Base-by-base conservation (phyloP, 805 yeast genomes). In the Hyphopichia homilentoma region DNA sequence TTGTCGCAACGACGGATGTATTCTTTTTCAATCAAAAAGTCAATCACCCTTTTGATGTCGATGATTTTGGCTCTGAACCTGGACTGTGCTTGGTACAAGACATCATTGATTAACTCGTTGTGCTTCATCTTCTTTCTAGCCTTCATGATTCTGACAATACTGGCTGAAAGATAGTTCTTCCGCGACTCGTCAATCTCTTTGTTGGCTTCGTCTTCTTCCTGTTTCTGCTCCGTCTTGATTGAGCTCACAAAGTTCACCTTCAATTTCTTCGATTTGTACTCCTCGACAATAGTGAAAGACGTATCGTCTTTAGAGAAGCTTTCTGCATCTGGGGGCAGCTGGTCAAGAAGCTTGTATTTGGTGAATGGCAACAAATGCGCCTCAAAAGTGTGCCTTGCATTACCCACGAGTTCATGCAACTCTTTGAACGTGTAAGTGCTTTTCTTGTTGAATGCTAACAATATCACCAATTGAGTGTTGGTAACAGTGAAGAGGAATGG, bases 111-210 rank as follows among this genome's bases (percentile, higher is more conserved):
- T 48, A 90, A 71, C 34, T 79, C 81, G 30, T 81, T 83, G 54
- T 89, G 97, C 43, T 77, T 77, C 47, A 86, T 67, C 27, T 70
- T 71, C 57, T 88, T 84, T 52, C 96, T 75, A 1, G 96, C 89
- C 65, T 90, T 90, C 97, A 90, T 93, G 52, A 90, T 85, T 49
- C 98, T 75, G 24, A 90, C 97, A 60, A 93, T 87, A 50, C 95
- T 85, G 2, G 97, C 96, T 52, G 87, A 85, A 47, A 93, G 68
- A 61, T 81, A 81, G 52, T 84, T 79, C 60, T 82, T 83, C 53
- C 96, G 76, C 39, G 88, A 88, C 49, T 87, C 93, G 48, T 81
- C 87, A 30, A 90, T 78, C 51, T 88, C 95, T 55, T 77, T 80
- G 44, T 77, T 81, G 2, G 88, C 74, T 36, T 82, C 87, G 21